Evolutionary conservation across 176 grass and related monocot genomes (phyloP).

Genomic region (Pontederia crassipes): DNA sequence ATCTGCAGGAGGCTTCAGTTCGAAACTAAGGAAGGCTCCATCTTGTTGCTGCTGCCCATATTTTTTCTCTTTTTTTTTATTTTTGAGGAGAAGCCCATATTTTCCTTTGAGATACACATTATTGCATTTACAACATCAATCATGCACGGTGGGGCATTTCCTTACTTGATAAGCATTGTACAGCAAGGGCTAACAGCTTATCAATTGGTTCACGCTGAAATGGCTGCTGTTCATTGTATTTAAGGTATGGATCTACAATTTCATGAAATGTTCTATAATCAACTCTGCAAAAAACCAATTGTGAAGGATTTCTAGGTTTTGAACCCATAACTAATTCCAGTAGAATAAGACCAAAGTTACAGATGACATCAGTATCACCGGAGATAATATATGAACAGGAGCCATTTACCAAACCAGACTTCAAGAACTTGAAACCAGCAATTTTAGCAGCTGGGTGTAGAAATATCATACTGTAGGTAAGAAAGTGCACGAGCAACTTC

Average conservation of each 20-base stretch:
- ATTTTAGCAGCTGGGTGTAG: constrained; percentile 60
- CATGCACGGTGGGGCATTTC: constrained; percentile 39
- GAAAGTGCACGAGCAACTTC: constrained; percentile 70
- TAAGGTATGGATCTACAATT: constrained; percentile 59
- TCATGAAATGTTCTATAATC: constrained; percentile 55
- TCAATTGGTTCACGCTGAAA: constrained; percentile 50
- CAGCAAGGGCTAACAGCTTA: constrained; percentile 51
- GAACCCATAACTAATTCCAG: constrained; percentile 63
- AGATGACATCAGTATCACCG: constrained; percentile 39
- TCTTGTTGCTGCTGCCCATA: constrained; percentile 76
- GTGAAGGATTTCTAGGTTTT: constrained; percentile 34
- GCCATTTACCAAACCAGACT: constrained; percentile 20
- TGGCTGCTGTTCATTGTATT: constrained; percentile 53
- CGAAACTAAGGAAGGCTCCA: constrained; percentile 69
- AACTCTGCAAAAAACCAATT: constrained; percentile 55
- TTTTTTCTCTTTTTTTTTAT: no score
- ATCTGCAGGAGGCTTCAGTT: constrained; percentile 91
- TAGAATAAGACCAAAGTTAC: constrained; percentile 65
- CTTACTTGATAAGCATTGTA: constrained; percentile 55
- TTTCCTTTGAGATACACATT: constrained; percentile 36
- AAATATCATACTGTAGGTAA: constrained; percentile 57
- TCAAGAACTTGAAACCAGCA: constrained; percentile 44
- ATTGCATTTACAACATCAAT: constrained; percentile 54
- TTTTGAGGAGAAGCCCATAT: no score
- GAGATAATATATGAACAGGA: constrained; percentile 24